These are phyloP conservation scores for Henckelia pumila DNA, from an alignment of 257 asterid genomes.

Conservation along the genomic window DNA sequence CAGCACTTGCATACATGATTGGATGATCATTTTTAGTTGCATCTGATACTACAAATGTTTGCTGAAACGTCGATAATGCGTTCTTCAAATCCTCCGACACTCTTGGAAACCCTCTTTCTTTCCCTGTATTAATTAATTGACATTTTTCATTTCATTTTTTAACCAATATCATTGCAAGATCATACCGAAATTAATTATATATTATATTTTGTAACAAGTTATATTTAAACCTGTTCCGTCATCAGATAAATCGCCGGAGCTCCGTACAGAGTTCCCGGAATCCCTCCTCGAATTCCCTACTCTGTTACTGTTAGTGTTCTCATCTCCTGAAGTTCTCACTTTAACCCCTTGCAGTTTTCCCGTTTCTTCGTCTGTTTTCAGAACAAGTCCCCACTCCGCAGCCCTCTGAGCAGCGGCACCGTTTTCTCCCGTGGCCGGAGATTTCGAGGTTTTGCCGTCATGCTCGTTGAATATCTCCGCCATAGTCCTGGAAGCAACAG, in stretches of 20 bases:
- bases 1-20: constrained; percentile 95
- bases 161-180: too few species aligned
- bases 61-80: constrained; percentile 92
- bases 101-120: constrained; percentile 60
- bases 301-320: constrained; percentile 18
- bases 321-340: constrained; percentile 53
- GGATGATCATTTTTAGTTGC: constrained; percentile 86
- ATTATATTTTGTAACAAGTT: neutral
- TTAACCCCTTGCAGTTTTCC: constrained; percentile 47
- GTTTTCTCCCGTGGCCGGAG: constrained; percentile 10
- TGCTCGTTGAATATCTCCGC: neutral
- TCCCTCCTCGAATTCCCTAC: constrained; percentile 29
- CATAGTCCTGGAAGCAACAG: neutral
- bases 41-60: constrained; percentile 95
- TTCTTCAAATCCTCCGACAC: constrained; percentile 85
- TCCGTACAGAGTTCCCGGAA: constrained; percentile 51
- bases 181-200: too few species aligned
- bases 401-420: constrained; percentile 54
- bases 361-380: constrained; percentile 45
- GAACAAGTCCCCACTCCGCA: constrained; percentile 55
- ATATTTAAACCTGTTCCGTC: constrained; percentile 67
- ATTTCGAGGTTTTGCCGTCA: neutral
- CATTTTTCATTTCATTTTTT: too few species aligned
- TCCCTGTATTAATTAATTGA: constrained; percentile 37
- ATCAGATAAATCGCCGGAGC: constrained; percentile 74